phyloP scores from a whole-genome alignment of 805 yeast genomes.

The Kodamaea neixiangensis region DNA sequence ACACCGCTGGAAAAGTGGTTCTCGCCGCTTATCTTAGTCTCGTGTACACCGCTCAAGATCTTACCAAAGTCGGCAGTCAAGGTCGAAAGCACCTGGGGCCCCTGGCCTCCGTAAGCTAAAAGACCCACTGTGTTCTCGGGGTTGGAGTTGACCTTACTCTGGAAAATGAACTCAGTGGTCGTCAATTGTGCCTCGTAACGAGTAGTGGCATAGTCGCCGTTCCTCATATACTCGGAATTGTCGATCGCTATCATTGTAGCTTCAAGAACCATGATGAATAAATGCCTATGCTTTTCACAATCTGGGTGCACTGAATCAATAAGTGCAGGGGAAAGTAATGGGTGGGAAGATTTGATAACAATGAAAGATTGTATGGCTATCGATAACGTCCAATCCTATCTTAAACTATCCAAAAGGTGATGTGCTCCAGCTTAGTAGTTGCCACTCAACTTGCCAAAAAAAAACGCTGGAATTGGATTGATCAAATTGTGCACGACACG shows the following conservation, averaged over 20 bases:
- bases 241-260: constrained; percentile 95
- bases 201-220: constrained; percentile 88
- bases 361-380: no score
- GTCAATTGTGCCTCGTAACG: constrained; percentile 92
- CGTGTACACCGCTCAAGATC: constrained; percentile 80
- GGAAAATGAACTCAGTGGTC: constrained; percentile 83
- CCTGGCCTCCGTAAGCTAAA: constrained; percentile 80
- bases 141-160: constrained; percentile 80
- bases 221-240: constrained; percentile 93
- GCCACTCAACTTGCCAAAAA: constrained; percentile 1
- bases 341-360: no score
- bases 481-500: constrained; percentile 7
- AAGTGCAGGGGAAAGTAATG: not conserved
- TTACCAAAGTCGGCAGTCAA: constrained; percentile 86
- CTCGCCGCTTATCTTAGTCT: constrained; percentile 67
- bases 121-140: constrained; percentile 95
- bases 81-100: constrained; percentile 86
- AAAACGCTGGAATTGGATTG: constrained; percentile 1
- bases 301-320: not conserved
- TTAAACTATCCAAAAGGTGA: not conserved
- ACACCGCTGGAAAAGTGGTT: constrained; percentile 76
- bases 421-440: not conserved
- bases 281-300: not conserved
- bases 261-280: constrained; percentile 76
- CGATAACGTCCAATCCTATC: no score